A percentile compares a stretch with the other conserved stretches of the same genome.
Evolutionary conservation across 148 eudicot species (phyloP).

Genomic region (Beta vulgaris): DNA sequence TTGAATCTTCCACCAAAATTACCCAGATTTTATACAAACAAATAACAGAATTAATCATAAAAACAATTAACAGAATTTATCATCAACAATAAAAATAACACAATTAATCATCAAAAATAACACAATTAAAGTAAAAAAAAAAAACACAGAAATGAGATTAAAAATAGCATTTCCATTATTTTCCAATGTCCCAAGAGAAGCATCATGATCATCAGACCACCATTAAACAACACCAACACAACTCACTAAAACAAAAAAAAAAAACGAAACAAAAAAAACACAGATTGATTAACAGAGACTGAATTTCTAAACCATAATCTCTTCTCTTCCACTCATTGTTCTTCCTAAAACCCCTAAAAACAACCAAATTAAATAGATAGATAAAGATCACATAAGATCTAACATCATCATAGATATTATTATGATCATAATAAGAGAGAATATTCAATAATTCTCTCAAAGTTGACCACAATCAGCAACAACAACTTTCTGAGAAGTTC

Average conservation of each 20-base stretch:
- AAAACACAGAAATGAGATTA: not conserved
- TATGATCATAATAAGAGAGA: not conserved
- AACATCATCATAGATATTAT: not conserved
- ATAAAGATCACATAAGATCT: not conserved
- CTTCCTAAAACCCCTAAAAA: conserved; percentile 13
- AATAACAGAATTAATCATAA: too few species aligned
- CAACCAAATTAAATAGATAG: not conserved
- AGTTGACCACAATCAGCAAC: conserved; percentile 47
- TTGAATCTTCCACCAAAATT: too few species aligned
- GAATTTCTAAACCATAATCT: conserved; percentile 6
- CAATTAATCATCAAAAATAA: not conserved
- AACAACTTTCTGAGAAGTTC: conserved; percentile 36
- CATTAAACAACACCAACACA: conserved; percentile 2
- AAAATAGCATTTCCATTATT: conserved; percentile 7
- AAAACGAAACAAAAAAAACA: too few species aligned
- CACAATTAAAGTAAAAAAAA: not conserved
- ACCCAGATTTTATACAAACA: too few species aligned
- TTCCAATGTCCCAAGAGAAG: not conserved
- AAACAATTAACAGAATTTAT: too few species aligned
- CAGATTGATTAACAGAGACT: too few species aligned
- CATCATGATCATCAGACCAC: conserved; percentile 10
- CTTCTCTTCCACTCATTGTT: conserved; percentile 4
- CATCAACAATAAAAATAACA: not conserved
- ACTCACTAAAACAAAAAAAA: not conserved
- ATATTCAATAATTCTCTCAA: not conserved